A percentile compares a stretch with the other conserved stretches of the same genome.
These are phyloP conservation scores for Colletotrichum simmondsii DNA, from an alignment of 2,329 filamentous ascomycete genomes.

Conservation along the genomic window DNA sequence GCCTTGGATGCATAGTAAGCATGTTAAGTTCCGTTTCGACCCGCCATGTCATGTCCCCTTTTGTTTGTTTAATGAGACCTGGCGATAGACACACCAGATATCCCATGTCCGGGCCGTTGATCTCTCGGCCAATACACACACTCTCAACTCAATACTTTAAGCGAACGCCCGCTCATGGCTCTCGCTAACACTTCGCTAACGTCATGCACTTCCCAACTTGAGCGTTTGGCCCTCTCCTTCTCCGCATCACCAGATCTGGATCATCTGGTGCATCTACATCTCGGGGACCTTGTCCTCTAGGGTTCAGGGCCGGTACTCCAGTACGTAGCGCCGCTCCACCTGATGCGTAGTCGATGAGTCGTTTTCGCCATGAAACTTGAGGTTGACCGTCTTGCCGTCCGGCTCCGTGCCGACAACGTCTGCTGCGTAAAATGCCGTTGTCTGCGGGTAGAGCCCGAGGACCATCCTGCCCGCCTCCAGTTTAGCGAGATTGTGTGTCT, in stretches of 20 bases:
- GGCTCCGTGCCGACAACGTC: conserved; percentile 79
- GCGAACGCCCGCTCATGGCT: conserved; percentile 19
- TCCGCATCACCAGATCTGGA: not conserved
- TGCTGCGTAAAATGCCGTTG: conserved; percentile 87
- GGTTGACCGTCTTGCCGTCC: conserved; percentile 62
- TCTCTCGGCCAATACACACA: conserved; percentile 16
- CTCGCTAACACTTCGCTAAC: conserved; percentile 7
- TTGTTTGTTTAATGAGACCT: conserved; percentile 28
- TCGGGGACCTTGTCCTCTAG: not conserved
- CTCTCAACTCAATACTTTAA: conserved; percentile 12
- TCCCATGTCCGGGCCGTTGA: conserved; percentile 19
- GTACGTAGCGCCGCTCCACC: conserved; percentile 80
- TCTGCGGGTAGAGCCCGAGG: conserved; percentile 83
- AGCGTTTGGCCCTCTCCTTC: not conserved
- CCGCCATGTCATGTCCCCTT: conserved; percentile 17
- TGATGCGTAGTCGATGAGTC: conserved; percentile 79
- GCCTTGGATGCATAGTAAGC: not conserved
- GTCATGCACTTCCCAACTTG: not conserved
- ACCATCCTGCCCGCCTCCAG: conserved; percentile 78
- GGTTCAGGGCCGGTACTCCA: conserved; percentile 70
- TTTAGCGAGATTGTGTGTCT: conserved; percentile 62
- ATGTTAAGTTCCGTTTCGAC: conserved; percentile 20
- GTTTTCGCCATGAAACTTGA: conserved; percentile 85
- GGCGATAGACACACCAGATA: not conserved
- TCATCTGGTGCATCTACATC: no score